Percentiles rank a stretch among this genome's conserved stretches.
Conservation (phyloP, 2,329 filamentous ascomycete genomes). For the Dendryphion nanum region DNA sequence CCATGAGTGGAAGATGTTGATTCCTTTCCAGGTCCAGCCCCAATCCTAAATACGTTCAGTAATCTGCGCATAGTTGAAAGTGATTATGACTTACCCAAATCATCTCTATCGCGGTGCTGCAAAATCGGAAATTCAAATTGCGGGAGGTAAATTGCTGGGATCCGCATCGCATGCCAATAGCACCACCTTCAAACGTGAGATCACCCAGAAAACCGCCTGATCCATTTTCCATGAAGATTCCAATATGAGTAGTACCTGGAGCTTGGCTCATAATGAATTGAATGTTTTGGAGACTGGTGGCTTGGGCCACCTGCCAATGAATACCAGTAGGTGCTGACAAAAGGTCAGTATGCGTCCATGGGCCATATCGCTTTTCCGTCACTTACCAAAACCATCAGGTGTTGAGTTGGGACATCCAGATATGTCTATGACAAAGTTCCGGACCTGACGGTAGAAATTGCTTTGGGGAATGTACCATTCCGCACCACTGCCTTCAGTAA, state of each 20-base stretch:
- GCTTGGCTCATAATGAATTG: conserved; percentile 29
- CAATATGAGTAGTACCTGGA: conserved; percentile 29
- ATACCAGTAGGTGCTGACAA: conserved; percentile 44
- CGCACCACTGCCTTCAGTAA: conserved; percentile 44
- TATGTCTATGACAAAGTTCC: conserved; percentile 60
- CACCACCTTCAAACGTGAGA: conserved; percentile 39
- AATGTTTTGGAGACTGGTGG: conserved; percentile 40
- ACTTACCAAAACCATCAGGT: too few relatives aligned
- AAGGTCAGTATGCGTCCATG: too few relatives aligned
- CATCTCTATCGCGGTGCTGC: conserved; percentile 38
- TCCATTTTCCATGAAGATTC: conserved; percentile 40
- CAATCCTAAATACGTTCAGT: too few relatives aligned
- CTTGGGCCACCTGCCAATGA: conserved; percentile 40
- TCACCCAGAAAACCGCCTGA: conserved; percentile 42
- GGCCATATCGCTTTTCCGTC: too few relatives aligned
- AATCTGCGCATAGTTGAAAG: too few relatives aligned
- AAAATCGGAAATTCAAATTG: conserved; percentile 51
- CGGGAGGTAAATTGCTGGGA: conserved; percentile 53
- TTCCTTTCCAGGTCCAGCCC: conserved; percentile 40
- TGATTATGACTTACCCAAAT: conserved; percentile 36
- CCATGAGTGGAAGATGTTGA: too few relatives aligned
- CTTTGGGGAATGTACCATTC: conserved; percentile 52
- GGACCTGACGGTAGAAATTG: conserved; percentile 61
- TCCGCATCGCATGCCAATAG: conserved; percentile 31
- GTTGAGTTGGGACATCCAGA: conserved; percentile 45